Evolutionary conservation across 139 green algal genomes (phyloP).

Genomic region (Pseudopediastrum boryanum): DNA sequence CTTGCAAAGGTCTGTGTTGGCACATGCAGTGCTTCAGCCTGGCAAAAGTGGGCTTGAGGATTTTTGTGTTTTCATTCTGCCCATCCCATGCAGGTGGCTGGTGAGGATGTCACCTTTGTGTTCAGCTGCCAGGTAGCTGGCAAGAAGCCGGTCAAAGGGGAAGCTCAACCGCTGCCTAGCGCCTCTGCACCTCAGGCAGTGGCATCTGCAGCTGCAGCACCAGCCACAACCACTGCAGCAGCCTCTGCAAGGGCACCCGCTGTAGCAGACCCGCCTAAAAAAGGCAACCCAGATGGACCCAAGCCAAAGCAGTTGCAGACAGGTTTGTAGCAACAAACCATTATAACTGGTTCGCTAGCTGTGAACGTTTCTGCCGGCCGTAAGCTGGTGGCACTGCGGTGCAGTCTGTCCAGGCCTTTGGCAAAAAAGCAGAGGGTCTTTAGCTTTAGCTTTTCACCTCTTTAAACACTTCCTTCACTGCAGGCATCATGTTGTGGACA

Average conservation of each 20-base stretch:
- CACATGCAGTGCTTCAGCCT: too few species aligned
- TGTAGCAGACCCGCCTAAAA: too few species aligned
- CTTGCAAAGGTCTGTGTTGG: too few species aligned
- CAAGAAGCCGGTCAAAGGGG: not conserved
- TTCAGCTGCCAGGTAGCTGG: constrained; percentile 78
- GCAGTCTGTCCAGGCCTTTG: constrained; percentile 19
- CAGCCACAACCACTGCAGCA: not conserved
- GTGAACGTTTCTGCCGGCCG: not conserved
- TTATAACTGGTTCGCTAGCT: not conserved
- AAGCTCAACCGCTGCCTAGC: not conserved
- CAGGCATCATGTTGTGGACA: too few species aligned
- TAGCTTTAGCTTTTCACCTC: too few species aligned
- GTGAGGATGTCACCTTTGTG: constrained; percentile 83
- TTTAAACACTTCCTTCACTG: too few species aligned
- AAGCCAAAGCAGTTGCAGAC: too few species aligned
- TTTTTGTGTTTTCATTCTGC: not conserved
- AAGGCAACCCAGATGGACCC: too few species aligned
- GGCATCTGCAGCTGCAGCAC: constrained; percentile 16
- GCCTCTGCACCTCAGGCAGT: not conserved
- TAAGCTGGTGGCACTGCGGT: constrained; percentile 5
- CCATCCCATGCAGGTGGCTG: constrained; percentile 43
- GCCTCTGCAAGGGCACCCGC: not conserved
- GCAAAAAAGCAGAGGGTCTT: not conserved
- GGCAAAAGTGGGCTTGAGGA: too few species aligned
- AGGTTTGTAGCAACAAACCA: not conserved